A percentile compares a stretch with the other conserved stretches of the same genome.
phyloP scores from a whole-genome alignment of 495 filamentous ascomycete species.

The Diplogelasinospora grovesii region DNA sequence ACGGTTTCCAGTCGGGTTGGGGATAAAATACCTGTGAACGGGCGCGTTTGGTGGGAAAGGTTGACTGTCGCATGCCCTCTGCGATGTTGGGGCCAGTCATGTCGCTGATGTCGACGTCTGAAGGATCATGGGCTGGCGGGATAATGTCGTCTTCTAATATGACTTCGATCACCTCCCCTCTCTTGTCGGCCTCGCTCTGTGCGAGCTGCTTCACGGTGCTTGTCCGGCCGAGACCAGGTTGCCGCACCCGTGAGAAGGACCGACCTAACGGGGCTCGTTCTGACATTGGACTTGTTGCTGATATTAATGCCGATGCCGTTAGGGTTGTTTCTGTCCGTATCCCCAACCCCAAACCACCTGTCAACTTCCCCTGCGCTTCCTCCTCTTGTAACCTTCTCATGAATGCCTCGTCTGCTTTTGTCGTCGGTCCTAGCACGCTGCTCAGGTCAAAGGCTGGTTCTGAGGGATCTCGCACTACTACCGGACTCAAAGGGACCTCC shows the following conservation, averaged over 20 bases:
- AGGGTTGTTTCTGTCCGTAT: constrained; percentile 32
- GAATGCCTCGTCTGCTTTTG: constrained; percentile 32
- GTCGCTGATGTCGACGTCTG: constrained; percentile 35
- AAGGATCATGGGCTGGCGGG: constrained; percentile 18
- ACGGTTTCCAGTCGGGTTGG: constrained; percentile 64
- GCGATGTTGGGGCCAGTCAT: constrained; percentile 28
- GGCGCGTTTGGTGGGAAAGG: constrained; percentile 18
- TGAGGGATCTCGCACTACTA: constrained; percentile 5
- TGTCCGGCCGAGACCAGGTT: constrained; percentile 17
- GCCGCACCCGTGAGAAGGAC: constrained; percentile 27
- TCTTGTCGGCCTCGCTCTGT: constrained; percentile 45
- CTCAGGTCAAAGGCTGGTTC: constrained; percentile 32
- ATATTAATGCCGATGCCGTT: constrained; percentile 33
- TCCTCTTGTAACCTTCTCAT: constrained; percentile 32
- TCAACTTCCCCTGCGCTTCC: constrained; percentile 41
- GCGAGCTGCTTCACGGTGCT: constrained; percentile 36
- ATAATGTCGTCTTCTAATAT: constrained; percentile 39
- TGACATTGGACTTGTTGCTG: constrained; percentile 27
- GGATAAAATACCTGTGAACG: constrained; percentile 46
- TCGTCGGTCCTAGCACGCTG: constrained; percentile 30
- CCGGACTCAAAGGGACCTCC: constrained; percentile 9
- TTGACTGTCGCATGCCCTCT: constrained; percentile 19
- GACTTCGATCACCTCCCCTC: constrained; percentile 45
- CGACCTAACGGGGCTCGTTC: constrained; percentile 26
- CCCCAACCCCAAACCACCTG: constrained; percentile 43